Evolutionary conservation across 176 grass and related monocot genomes (phyloP).

Genomic region (Musa acuminata): DNA sequence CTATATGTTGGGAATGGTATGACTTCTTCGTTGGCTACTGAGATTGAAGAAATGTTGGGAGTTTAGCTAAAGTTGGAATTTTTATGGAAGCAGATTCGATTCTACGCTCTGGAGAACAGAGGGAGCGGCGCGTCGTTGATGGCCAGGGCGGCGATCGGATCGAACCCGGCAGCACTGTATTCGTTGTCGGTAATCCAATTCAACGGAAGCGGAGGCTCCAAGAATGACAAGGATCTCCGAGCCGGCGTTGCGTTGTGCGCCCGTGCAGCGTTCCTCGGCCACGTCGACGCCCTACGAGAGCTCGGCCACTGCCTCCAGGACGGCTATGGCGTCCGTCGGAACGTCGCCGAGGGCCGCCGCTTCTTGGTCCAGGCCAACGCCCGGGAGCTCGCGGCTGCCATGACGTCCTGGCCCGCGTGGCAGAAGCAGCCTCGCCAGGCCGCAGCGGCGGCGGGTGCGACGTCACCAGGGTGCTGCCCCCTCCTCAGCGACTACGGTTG

Average conservation of each 20-base stretch:
- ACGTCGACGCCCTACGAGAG: slow-evolving; percentile 59
- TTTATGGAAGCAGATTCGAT: slow-evolving; percentile 29
- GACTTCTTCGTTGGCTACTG: not conserved
- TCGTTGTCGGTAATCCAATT: slow-evolving; percentile 57
- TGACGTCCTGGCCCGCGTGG: not conserved
- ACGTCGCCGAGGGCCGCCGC: slow-evolving; percentile 29
- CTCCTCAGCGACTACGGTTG: slow-evolving; percentile 27
- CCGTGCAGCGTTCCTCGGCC: slow-evolving; percentile 45
- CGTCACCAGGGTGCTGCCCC: not conserved
- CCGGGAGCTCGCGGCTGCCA: slow-evolving; percentile 15
- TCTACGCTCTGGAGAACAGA: slow-evolving; percentile 48
- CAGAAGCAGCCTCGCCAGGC: not conserved
- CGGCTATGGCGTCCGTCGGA: slow-evolving; percentile 48
- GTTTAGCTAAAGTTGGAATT: not conserved
- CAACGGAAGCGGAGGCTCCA: slow-evolving; percentile 57
- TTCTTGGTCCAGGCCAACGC: slow-evolving; percentile 54
- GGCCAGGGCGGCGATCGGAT: slow-evolving; percentile 35
- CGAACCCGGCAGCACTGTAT: slow-evolving; percentile 45
- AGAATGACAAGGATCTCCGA: slow-evolving; percentile 41
- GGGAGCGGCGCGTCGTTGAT: slow-evolving; percentile 31
- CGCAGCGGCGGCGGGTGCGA: not conserved
- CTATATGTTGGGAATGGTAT: slow-evolving; percentile 72
- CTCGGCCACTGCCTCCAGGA: slow-evolving; percentile 75
- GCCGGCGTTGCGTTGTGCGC: slow-evolving; percentile 48
- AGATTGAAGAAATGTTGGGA: not conserved